Base-by-base conservation (phyloP, 2,329 filamentous ascomycete genomes). In the Hymenoscyphus occultus region DNA sequence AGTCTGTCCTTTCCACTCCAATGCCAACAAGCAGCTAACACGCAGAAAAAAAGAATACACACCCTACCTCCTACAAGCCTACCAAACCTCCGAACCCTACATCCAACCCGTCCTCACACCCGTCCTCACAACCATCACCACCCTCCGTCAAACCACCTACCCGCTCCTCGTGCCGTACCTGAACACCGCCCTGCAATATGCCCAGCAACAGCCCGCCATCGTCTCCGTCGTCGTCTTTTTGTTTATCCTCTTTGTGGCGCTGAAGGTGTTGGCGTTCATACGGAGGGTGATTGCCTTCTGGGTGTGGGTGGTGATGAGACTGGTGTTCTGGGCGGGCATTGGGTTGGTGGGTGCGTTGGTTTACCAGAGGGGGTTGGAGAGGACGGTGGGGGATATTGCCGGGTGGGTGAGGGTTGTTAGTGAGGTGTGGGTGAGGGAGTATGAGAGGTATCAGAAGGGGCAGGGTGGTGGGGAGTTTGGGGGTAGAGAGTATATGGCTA, bases 231-330 rank as follows among this genome's bases (percentile, higher is more conserved):
- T 81, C 14, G 72, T 88, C 9, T 79, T 91, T 3, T 77, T 89
- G 56, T 70, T 87, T 39, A 78, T 87, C 63, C 77, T 94, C 61
- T 81, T 92, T 74, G 75, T 93, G 64, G 83, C 82, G 13, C 77
- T 89, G 65, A 84, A 86, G 69, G 80, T 95, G 54, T 78, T 89
- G 69, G 84, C 88, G 75, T 89, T 90, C 79, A 80, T 92, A 19
- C 86, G 88, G 67, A 85, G 91, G 66, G 79, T 92, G 22, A 81
- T 96, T 65, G 80, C 92, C 74, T 96, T 88, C 80, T 92, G 92
- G 86, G 85, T 92, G 61, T 80, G 84, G n/a, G 74, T 96, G 63
- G 81, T 82, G 12, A 76, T 91, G 68, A 79, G 84, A 31, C 70
- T 92, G 54, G 76, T 84, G 1, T 86, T 92, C 68, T 95, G 87